These are phyloP conservation scores for Mucor circinelloides DNA, from an alignment of 371 early-diverging fungal genomes.

Conservation along the genomic window DNA sequence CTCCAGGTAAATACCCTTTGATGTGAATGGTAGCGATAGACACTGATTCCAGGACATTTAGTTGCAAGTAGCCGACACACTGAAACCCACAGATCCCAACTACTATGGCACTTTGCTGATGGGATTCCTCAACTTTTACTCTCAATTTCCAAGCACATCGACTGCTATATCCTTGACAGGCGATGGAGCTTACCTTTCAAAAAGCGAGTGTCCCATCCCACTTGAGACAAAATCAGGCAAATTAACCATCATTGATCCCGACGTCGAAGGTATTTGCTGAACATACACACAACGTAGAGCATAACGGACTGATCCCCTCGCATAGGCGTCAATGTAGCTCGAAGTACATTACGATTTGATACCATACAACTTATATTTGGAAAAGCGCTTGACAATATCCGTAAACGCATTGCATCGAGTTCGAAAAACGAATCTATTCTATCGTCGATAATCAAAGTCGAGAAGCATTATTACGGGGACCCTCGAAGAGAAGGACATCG, in stretches of 20 bases:
- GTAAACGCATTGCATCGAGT: neutral
- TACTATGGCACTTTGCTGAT: constrained; percentile 19
- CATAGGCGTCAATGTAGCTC: constrained; percentile 21
- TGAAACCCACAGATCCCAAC: neutral
- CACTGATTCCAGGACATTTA: neutral
- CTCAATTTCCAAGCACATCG: constrained; percentile 8
- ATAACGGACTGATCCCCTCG: neutral
- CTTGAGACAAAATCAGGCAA: constrained; percentile 6
- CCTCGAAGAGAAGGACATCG: constrained; percentile 16
- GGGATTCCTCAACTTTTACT: constrained; percentile 23
- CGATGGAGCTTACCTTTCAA: constrained; percentile 2
- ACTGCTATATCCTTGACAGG: constrained; percentile 7
- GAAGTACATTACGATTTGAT: constrained; percentile 15
- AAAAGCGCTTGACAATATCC: neutral
- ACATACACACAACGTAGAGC: too few relatives aligned
- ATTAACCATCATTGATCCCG: constrained; percentile 22
- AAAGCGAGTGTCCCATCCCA: neutral
- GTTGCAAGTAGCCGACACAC: neutral
- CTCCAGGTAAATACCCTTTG: constrained; percentile 18
- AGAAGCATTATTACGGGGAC: constrained; percentile 8
- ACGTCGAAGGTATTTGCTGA: constrained; percentile 6
- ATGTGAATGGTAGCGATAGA: neutral
- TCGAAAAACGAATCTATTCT: constrained; percentile 11
- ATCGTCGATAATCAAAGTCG: constrained; percentile 16
- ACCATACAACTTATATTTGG: constrained; percentile 2